These are phyloP conservation scores for Nematodospora anomalae DNA, from an alignment of 1,139 yeast species.

Conservation along the genomic window DNA sequence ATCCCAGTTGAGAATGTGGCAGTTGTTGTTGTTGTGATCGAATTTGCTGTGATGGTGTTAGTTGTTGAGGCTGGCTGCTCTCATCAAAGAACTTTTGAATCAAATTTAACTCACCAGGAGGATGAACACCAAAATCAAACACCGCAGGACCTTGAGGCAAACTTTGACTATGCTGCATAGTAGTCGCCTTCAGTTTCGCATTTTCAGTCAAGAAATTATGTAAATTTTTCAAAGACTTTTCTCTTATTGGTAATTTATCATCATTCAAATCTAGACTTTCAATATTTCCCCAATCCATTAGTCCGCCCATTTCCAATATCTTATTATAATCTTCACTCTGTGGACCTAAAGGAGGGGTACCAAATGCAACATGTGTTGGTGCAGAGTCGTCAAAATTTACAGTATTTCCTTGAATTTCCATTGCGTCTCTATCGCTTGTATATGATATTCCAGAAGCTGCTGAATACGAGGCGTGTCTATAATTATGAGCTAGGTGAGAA, in stretches of 20 bases:
- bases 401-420: conserved; percentile 26
- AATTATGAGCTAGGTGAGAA: conserved; percentile 14
- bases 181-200: conserved; percentile 6
- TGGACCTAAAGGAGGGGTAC: conserved; percentile 69
- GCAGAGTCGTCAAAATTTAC: conserved; percentile 20
- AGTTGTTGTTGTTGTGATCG: conserved; percentile 8
- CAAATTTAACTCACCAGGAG: conserved; percentile 22
- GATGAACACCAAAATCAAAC: conserved; percentile 33
- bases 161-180: conserved; percentile 13
- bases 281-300: conserved; percentile 39
- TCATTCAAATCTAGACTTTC: conserved; percentile 30
- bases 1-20: conserved; percentile 10
- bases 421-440: conserved; percentile 48
- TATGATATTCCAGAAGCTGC: conserved; percentile 77
- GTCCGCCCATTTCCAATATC: conserved; percentile 21
- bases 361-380: conserved; percentile 70
- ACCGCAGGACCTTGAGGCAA: conserved; percentile 33
- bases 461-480: conserved; percentile 75
- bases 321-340: conserved; percentile 22
- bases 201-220: conserved; percentile 17
- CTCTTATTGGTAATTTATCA: conserved; percentile 11
- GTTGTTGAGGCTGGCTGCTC: conserved; percentile 5
- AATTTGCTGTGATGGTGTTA: conserved; percentile 5
- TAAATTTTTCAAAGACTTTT: conserved; percentile 16
- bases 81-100: conserved; percentile 11